Percentiles rank a stretch among this genome's conserved stretches.
Conservation (phyloP, 179 eudicot species). For the Patellifolia procumbens region DNA sequence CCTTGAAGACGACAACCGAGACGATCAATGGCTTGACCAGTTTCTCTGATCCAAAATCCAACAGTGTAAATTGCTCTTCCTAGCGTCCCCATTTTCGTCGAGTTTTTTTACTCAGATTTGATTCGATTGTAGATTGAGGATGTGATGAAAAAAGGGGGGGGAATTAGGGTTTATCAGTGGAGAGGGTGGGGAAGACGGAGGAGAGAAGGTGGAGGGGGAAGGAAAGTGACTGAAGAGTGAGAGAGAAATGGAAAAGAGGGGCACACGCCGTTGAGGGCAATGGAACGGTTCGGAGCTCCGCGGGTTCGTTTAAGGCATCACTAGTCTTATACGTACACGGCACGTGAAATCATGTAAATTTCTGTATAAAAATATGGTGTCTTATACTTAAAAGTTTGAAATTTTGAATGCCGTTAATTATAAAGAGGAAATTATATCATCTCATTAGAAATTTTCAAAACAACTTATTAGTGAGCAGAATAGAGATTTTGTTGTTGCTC, state of each 20-base stretch:
- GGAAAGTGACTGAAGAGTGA: not conserved
- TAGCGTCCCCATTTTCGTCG: conserved; percentile 59
- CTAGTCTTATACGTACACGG: too few relatives aligned
- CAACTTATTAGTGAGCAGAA: too few relatives aligned
- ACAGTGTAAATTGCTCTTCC: conserved; percentile 82
- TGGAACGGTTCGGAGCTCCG: not conserved
- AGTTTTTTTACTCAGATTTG: not conserved
- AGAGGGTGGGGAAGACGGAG: not conserved
- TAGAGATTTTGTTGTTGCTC: too few relatives aligned
- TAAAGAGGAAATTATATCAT: too few relatives aligned
- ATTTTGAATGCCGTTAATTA: too few relatives aligned
- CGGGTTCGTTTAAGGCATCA: not conserved
- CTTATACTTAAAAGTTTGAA: too few relatives aligned
- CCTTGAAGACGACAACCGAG: conserved; percentile 95
- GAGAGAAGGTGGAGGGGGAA: not conserved
- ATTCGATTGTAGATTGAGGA: not conserved
- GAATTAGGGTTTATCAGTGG: conserved; percentile 33
- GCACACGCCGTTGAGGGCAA: not conserved
- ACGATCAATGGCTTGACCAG: conserved; percentile 99
- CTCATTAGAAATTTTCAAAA: too few relatives aligned
- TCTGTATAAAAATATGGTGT: too few relatives aligned
- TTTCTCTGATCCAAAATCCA: conserved; percentile 92
- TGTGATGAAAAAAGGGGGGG: conserved; percentile 2
- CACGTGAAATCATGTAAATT: too few relatives aligned
- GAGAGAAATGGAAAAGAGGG: not conserved